Conservation (phyloP, 495 filamentous ascomycete species). For the Penicillium daleae region DNA sequence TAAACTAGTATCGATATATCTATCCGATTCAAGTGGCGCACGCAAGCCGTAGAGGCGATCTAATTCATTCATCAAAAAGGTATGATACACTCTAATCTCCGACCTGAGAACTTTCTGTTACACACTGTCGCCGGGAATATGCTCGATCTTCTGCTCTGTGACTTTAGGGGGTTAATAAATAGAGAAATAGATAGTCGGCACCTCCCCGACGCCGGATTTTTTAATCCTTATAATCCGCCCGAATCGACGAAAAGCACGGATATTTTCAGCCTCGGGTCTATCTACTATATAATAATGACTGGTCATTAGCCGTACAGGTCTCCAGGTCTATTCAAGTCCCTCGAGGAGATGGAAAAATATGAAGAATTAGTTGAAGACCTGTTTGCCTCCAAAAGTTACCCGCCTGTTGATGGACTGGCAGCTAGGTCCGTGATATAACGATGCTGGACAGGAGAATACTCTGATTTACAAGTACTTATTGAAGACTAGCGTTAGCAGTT, state of each 20-base stretch:
- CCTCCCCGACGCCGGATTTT: constrained; percentile 31
- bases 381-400: constrained; percentile 21
- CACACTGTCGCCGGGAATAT: constrained; percentile 19
- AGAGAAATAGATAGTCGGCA: constrained; percentile 30
- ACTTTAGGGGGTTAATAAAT: constrained; percentile 34
- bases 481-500: constrained; percentile 17
- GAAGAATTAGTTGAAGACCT: constrained; percentile 23
- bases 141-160: constrained; percentile 31
- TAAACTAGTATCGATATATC: constrained; percentile 19
- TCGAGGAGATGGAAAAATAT: too few species aligned
- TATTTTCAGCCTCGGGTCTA: constrained; percentile 36
- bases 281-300: constrained; percentile 37
- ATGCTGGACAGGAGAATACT: constrained; percentile 29
- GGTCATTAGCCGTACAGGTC: constrained; percentile 36
- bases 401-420: constrained; percentile 17
- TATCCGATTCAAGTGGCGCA: constrained; percentile 27
- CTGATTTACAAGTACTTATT: constrained; percentile 19
- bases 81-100: constrained; percentile 30
- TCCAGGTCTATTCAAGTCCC: constrained; percentile 24
- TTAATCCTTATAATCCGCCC: constrained; percentile 23
- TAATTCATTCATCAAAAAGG: constrained; percentile 26
- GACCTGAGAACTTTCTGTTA: constrained; percentile 30
- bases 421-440: constrained; percentile 23
- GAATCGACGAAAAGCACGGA: constrained; percentile 28
- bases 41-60: constrained; percentile 29